A percentile compares a stretch with the other conserved stretches of the same genome.
Evolutionary conservation across 768 basidiomycete species (phyloP).

Genomic region (Leccinum subgranulosum): DNA sequence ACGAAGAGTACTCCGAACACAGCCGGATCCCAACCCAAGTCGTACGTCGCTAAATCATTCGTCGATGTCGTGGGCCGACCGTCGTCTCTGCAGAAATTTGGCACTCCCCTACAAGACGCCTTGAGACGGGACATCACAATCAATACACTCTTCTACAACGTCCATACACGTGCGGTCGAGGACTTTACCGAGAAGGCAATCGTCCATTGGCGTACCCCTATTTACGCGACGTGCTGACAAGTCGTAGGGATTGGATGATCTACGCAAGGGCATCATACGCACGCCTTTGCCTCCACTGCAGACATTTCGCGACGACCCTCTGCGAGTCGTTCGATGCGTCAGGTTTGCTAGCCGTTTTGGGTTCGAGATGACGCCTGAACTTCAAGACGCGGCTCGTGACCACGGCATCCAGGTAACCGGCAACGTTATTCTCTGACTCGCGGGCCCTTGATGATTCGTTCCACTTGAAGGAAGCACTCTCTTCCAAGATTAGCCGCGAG

Average conservation of each 20-base stretch:
- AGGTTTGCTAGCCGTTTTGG: slow-evolving; percentile 91
- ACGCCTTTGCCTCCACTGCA: slow-evolving; percentile 84
- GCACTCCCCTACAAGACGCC: slow-evolving; percentile 91
- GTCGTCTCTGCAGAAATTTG: slow-evolving; percentile 61
- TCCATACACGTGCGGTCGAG: slow-evolving; percentile 82
- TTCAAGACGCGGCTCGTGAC: slow-evolving; percentile 61
- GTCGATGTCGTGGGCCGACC: background rate
- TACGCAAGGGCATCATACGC: slow-evolving; percentile 72
- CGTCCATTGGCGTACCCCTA: background rate
- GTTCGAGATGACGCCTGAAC: slow-evolving; percentile 68
- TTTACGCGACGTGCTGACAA: slow-evolving; percentile 6
- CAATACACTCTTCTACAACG: slow-evolving; percentile 94
- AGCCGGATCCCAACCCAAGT: slow-evolving; percentile 89
- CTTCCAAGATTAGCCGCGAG: slow-evolving; percentile 84
- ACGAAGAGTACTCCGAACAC: slow-evolving; percentile 83
- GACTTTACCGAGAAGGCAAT: slow-evolving; percentile 78
- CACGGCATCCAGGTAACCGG: slow-evolving; percentile 56
- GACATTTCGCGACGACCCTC: slow-evolving; percentile 92
- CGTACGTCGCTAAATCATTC: slow-evolving; percentile 43
- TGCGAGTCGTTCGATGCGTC: slow-evolving; percentile 87
- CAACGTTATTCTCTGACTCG: background rate
- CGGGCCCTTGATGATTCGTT: background rate
- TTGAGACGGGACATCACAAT: slow-evolving; percentile 90
- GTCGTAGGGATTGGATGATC: slow-evolving; percentile 76
- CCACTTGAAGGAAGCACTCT: slow-evolving; percentile 52